phyloP scores from a whole-genome alignment of 768 basidiomycete genomes.

The Strobilomyces dryophilus region DNA sequence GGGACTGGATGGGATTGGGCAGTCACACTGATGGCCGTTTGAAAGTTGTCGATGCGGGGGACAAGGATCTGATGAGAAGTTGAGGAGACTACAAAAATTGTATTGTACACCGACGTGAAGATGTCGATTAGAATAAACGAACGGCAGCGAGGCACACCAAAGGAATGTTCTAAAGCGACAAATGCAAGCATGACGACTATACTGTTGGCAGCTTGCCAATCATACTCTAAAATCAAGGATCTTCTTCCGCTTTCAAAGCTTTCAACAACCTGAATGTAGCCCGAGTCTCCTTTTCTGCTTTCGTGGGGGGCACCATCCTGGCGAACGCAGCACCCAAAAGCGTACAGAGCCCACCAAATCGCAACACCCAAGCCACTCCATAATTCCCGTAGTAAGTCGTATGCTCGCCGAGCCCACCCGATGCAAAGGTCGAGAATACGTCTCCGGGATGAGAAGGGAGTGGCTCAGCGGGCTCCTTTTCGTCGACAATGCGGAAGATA shows the following conservation, averaged over 20 bases:
- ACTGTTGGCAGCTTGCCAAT: background rate
- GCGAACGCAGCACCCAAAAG: slow-evolving; percentile 74
- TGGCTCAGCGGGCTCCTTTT: slow-evolving; percentile 18
- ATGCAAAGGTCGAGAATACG: slow-evolving; percentile 15
- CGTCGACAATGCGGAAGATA: slow-evolving; percentile 83
- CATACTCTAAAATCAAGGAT: slow-evolving; percentile 33
- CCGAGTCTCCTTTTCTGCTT: slow-evolving; percentile 87
- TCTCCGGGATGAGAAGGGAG: slow-evolving; percentile 31
- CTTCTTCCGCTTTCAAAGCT: slow-evolving; percentile 59
- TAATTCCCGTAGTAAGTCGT: slow-evolving; percentile 74
- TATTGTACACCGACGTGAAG: slow-evolving; percentile 1
- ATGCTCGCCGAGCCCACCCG: slow-evolving; percentile 36
- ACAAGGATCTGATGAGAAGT: too few relatives aligned
- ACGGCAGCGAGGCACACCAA: background rate
- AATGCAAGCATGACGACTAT: slow-evolving; percentile 15
- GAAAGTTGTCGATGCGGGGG: background rate
- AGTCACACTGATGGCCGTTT: slow-evolving; percentile 28
- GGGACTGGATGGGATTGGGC: slow-evolving; percentile 26
- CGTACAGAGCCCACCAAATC: slow-evolving; percentile 87
- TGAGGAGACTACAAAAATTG: background rate
- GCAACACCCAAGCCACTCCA: slow-evolving; percentile 91
- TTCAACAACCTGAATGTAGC: slow-evolving; percentile 77
- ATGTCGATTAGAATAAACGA: background rate
- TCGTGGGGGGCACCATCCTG: slow-evolving; percentile 82
- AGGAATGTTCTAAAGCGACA: slow-evolving; percentile 6